Base-by-base conservation (phyloP, 257 asterid species). In the Marsdenia floribunda region DNA sequence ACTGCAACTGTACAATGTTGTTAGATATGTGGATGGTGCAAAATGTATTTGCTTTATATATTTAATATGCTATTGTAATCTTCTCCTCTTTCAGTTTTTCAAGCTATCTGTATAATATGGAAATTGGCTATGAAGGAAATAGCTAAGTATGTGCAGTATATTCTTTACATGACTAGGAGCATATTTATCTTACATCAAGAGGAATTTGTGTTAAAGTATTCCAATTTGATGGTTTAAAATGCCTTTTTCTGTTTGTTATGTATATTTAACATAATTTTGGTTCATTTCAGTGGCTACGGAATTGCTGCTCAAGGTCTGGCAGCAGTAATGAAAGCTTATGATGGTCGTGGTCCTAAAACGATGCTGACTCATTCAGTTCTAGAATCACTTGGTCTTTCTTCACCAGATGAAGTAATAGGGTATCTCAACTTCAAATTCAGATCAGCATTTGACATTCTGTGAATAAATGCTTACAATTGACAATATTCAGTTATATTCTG, bases 361-460 rank as follows among this genome's bases (percentile, higher is more conserved):
- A 83, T 81, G 88, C 95, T 94, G 67, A 88, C 98, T 75, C 76
- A 83, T 74, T 60, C 60, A 77, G 82, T 94, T 79, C 82, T 94
- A 68, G 83, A 83, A 71, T 83, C 89, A n/a, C 96, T 94, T 68
- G 75, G 76, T 81, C 98, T 94, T 81, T 80, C 96, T 75, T 90
- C 97, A 60, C 93, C 97, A 37, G 97, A 94, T 81, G 98, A 91
- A 81, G 82, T 94, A 75, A 91, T 94, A 75, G 87, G 98, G 98
- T 93, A 93, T 82, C 70, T 74, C 46, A 50, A 76, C 68, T 72
- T 19, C 44, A 33, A 55, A 55, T 44, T 72, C 73, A 53, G 22
- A 22, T 77, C 37, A 22, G 47, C 64, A 69, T 71, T 58, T 76
- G 52, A 76, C 4, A 42, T 66, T 54, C 8, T 35, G 29, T 68